Conservation (phyloP, 2,329 filamentous ascomycete species). For the Pyrenochaeta sp. region DNA sequence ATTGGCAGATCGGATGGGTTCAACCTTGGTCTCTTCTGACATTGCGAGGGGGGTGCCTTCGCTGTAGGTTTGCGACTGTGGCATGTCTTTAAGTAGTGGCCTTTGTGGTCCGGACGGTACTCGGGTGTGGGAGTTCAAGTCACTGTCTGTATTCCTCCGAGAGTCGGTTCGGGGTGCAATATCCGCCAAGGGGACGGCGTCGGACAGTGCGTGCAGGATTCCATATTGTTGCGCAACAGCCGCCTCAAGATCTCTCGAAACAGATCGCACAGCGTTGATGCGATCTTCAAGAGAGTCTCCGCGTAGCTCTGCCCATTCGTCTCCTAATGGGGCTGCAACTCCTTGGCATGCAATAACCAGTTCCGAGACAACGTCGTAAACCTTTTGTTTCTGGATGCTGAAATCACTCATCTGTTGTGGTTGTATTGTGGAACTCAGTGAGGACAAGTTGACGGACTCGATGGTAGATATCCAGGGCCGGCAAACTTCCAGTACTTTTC, state of each 20-base stretch:
- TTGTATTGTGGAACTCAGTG: conserved; percentile 78
- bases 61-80: conserved; percentile 70
- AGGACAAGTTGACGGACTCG: conserved; percentile 88
- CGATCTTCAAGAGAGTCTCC: conserved; percentile 89
- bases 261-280: conserved; percentile 78
- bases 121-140: conserved; percentile 40
- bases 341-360: conserved; percentile 86
- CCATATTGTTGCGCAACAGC: conserved; percentile 88
- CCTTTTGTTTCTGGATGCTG: conserved; percentile 85
- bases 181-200: conserved; percentile 68
- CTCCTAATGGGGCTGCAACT: conserved; percentile 87
- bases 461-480: conserved; percentile 88
- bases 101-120: conserved; percentile 46
- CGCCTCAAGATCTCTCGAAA: conserved; percentile 81
- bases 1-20: conserved; percentile 47
- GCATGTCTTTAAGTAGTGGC: conserved; percentile 59
- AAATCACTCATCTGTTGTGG: conserved; percentile 89
- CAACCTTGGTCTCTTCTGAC: conserved; percentile 39
- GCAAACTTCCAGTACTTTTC: conserved; percentile 85
- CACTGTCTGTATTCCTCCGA: conserved; percentile 54
- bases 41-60: conserved; percentile 57
- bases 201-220: conserved; percentile 84
- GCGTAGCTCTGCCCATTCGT: conserved; percentile 95
- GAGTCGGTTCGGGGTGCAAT: conserved; percentile 34
- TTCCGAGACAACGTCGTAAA: conserved; percentile 93